phyloP scores from a whole-genome alignment of 2,329 filamentous ascomycete genomes.

The Colletotrichum trifolii region DNA sequence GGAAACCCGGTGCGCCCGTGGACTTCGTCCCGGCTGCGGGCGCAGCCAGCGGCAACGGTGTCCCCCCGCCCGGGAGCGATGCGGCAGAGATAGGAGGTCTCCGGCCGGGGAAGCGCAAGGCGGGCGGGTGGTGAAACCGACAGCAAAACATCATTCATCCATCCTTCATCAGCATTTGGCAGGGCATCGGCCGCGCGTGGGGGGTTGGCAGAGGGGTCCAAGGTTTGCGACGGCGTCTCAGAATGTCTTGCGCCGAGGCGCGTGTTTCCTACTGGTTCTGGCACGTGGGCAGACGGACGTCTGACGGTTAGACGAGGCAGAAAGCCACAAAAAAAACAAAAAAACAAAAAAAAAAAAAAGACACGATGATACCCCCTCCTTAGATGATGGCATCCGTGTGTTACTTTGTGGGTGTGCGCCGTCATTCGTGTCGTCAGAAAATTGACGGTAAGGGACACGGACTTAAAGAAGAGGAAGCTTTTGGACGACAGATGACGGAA shows the following conservation, averaged over 20 bases:
- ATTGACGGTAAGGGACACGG: constrained; percentile 15
- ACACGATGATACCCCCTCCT: background rate
- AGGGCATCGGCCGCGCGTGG: background rate
- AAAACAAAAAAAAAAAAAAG: no score
- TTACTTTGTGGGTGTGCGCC: constrained; percentile 4
- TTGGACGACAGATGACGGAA: constrained; percentile 17
- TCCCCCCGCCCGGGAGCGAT: constrained; percentile 12
- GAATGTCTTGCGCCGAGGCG: constrained; percentile 23
- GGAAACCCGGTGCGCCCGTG: constrained; percentile 54
- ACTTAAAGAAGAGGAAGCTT: background rate
- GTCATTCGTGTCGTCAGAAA: constrained; percentile 28
- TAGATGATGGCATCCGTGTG: constrained; percentile 9
- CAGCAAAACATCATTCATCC: no score
- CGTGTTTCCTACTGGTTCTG: constrained; percentile 4
- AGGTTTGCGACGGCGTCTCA: constrained; percentile 27
- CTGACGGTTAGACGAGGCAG: background rate
- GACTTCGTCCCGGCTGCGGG: constrained; percentile 59
- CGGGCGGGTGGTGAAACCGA: constrained; percentile 37
- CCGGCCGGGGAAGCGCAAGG: constrained; percentile 47
- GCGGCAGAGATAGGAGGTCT: constrained; percentile 38
- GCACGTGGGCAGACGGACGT: constrained; percentile 11
- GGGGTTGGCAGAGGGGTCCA: constrained; percentile 2
- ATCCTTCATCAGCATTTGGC: no score
- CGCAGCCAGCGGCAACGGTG: background rate
- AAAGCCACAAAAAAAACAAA: no score